A percentile compares a stretch with the other conserved stretches of the same genome.
These are phyloP conservation scores for Clonostachys rhizophaga DNA, from an alignment of 2,329 filamentous ascomycete genomes.

Conservation along the genomic window DNA sequence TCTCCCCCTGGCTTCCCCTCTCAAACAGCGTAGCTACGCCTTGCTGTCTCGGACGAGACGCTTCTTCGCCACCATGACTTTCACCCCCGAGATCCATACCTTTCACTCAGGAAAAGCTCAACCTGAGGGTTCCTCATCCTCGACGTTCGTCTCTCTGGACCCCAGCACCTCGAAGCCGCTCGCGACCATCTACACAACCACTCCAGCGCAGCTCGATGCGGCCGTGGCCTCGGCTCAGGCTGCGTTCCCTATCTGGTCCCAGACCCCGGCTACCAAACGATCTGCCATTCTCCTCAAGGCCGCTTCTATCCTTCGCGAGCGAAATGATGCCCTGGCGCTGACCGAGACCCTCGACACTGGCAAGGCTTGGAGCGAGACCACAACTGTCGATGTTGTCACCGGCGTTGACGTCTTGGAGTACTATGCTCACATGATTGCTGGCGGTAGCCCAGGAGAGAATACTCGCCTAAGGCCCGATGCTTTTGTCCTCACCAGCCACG, in stretches of 20 bases:
- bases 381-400: constrained; percentile 75
- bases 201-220: constrained; percentile 61
- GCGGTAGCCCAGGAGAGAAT: constrained; percentile 77
- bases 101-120: constrained; percentile 73
- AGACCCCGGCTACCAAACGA: constrained; percentile 68
- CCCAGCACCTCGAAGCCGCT: constrained; percentile 67
- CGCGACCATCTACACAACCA: constrained; percentile 68
- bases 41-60: neutral
- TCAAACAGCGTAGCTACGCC: neutral
- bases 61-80: constrained; percentile 26
- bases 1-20: neutral
- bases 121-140: constrained; percentile 43
- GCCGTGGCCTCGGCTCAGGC: constrained; percentile 66
- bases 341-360: constrained; percentile 83
- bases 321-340: constrained; percentile 75
- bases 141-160: constrained; percentile 68
- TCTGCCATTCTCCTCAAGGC: constrained; percentile 75
- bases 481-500: constrained; percentile 79
- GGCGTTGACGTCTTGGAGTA: constrained; percentile 85
- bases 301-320: constrained; percentile 65
- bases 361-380: constrained; percentile 81
- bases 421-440: constrained; percentile 75
- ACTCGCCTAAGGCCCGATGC: constrained; percentile 70
- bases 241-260: constrained; percentile 74
- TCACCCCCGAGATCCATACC: constrained; percentile 45